Evolutionary conservation across 441 rosid genomes (phyloP).

Genomic region (Erodium texanum): DNA sequence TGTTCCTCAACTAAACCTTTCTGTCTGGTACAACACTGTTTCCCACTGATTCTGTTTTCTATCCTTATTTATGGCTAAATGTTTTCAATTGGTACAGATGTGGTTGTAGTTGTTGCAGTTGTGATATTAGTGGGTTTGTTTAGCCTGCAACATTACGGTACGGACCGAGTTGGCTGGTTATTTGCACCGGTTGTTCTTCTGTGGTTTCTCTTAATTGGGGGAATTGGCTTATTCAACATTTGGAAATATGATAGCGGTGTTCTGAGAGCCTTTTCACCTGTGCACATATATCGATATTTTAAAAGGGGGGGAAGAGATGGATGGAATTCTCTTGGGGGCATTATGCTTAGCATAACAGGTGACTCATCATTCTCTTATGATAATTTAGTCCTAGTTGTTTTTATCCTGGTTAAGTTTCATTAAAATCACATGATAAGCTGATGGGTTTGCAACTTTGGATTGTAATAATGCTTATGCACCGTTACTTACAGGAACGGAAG

Average conservation of each 20-base stretch:
- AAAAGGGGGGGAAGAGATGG: slow-evolving; percentile 80
- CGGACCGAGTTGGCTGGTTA: slow-evolving; percentile 75
- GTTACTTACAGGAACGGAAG: slow-evolving; percentile 68
- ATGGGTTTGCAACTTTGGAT: neutral
- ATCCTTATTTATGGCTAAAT: neutral
- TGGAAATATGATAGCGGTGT: slow-evolving; percentile 70
- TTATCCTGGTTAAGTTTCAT: neutral
- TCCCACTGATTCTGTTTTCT: neutral
- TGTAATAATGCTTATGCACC: neutral
- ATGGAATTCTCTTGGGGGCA: slow-evolving; percentile 98
- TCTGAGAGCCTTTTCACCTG: slow-evolving; percentile 88
- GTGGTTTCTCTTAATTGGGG: slow-evolving; percentile 82
- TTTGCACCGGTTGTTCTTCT: slow-evolving; percentile 80
- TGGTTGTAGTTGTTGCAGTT: slow-evolving; percentile 79
- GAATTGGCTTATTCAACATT: slow-evolving; percentile 79
- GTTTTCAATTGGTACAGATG: slow-evolving; percentile 42
- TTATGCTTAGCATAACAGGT: slow-evolving; percentile 93
- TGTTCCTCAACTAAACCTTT: neutral
- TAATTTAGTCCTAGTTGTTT: neutral
- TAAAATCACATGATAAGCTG: neutral
- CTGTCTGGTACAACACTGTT: neutral
- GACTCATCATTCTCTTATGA: neutral
- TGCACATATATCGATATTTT: slow-evolving; percentile 90
- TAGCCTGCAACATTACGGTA: slow-evolving; percentile 92
- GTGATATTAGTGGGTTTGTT: slow-evolving; percentile 84